Evolutionary conservation across 805 yeast species (phyloP), one percentile per base, ranked within the genome.

Genomic region (Suhomyces sp.): DNA sequence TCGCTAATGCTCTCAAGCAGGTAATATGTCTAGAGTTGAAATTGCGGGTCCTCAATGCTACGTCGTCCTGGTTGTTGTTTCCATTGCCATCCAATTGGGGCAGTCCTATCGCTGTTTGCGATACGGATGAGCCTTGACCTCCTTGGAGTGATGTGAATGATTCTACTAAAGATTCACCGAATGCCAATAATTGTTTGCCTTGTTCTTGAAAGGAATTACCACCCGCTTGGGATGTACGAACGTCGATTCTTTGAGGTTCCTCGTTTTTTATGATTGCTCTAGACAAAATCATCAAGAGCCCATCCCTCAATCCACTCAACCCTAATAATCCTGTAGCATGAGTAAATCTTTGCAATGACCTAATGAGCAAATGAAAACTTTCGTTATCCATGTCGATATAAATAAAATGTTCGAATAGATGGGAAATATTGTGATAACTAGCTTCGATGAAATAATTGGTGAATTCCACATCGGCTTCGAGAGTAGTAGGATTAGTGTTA

Each of bases 261-360:
- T 25, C 33, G 23, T 48, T 48, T 19, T 40, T 37, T 7, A 52
- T 48, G 10, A 57, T 54, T 4, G 58, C 54, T 14, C 43, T 49
- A 0, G 69, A 51, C 14, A 66, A 41, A 18, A 62, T 42, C 21
- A 34, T 25, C 10, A 68, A 45, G 12, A 64, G 42, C 0, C 76
- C 74, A 48, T 87, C 84, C 31, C 95, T 64, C 15, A 81, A 65
- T 0, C 63, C 65, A 1, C 56, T 51, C 9, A 83, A 53, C 0
- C 78, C 80, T n/a, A 88, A 57, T 11, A 87, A 62, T 0, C 97
- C 97, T 0, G 90, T 74, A 0, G 90, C 78, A 53, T 88, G 96
- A 5, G 95, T 78, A 31, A 86, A 68, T 43, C 82, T 81, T 54
- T 91, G 97, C 6, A 86, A 68, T 0, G 95, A 74, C 25, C 95